A percentile compares a stretch with the other conserved stretches of the same genome.
Conservation (phyloP, 225 moss, liverwort and hornwort genomes). For the Antitrichia curtipendula region DNA sequence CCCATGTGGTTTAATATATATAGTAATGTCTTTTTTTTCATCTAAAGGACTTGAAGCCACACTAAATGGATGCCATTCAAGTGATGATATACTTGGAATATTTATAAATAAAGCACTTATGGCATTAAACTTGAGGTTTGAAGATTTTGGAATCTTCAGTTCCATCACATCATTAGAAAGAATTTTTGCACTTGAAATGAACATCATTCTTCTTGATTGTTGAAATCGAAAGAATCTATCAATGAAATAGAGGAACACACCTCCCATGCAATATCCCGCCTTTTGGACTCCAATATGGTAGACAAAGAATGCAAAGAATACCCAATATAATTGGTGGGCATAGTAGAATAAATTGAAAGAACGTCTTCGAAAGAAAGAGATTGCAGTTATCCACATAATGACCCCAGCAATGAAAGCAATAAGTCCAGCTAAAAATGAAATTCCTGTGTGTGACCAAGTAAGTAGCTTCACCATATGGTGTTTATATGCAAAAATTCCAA, state of each 20-base stretch:
- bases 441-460: neutral
- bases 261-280: neutral
- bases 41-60: neutral
- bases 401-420: neutral
- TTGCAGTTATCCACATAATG: neutral
- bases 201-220: neutral
- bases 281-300: neutral
- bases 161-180: neutral
- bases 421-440: neutral
- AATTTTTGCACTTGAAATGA: neutral
- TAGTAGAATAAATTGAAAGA: neutral
- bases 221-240: neutral
- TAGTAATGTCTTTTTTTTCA: neutral
- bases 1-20: neutral
- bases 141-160: neutral
- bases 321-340: neutral
- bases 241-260: neutral
- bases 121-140: neutral
- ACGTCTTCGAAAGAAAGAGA: neutral
- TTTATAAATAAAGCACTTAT: neutral
- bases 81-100: neutral
- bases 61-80: neutral
- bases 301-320: neutral
- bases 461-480: neutral
- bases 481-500: neutral